phyloP scores from a whole-genome alignment of 176 grass and related monocot species.

The Ensete ventricosum region DNA sequence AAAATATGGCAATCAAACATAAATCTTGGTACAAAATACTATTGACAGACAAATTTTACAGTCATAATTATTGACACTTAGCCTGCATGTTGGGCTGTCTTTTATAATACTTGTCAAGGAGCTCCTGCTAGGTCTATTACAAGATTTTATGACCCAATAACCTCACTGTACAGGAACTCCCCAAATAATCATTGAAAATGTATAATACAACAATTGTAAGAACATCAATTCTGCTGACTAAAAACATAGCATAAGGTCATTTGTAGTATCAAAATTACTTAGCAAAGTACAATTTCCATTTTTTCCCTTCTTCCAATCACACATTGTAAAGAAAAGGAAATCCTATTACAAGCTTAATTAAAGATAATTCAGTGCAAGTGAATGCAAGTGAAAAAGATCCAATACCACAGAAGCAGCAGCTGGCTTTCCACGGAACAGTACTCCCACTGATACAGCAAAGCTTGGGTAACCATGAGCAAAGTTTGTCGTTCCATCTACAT shows the following conservation, averaged over 20 bases:
- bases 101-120: neutral
- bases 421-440: slow-evolving; percentile 85
- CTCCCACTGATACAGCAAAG: slow-evolving; percentile 92
- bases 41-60: neutral
- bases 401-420: slow-evolving; percentile 88
- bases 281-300: neutral
- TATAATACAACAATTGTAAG: neutral
- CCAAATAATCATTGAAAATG: neutral
- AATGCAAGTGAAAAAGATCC: neutral
- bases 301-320: neutral
- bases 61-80: neutral
- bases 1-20: neutral
- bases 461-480: slow-evolving; percentile 97
- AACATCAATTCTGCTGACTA: neutral
- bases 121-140: neutral
- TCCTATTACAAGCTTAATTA: neutral
- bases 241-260: neutral
- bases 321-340: neutral
- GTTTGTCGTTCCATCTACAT: slow-evolving; percentile 94
- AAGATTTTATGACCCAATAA: neutral
- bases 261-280: neutral
- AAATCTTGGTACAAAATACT: neutral
- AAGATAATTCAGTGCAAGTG: neutral
- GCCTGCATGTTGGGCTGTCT: neutral
- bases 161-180: neutral